phyloP scores from a whole-genome alignment of 352 stramenopile genomes.

The Nothophytophthora sp. region DNA sequence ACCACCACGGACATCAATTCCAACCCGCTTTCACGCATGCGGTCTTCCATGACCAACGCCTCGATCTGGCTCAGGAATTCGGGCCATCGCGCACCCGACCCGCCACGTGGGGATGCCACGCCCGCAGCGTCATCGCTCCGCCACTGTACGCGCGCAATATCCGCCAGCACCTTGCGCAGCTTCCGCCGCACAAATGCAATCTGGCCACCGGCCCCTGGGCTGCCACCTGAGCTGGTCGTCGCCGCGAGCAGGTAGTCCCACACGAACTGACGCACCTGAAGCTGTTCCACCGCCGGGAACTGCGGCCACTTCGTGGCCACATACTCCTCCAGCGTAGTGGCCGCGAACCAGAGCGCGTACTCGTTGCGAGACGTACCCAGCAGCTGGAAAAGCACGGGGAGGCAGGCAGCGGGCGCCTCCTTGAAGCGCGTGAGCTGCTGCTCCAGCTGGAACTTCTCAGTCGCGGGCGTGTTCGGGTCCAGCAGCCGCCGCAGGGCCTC shows the following conservation, averaged over 20 bases:
- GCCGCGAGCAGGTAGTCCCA: constrained; percentile 56
- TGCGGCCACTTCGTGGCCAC: constrained; percentile 58
- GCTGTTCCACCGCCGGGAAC: constrained; percentile 42
- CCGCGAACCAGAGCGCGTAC: constrained; percentile 80
- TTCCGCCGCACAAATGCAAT: constrained; percentile 67
- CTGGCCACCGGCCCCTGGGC: constrained; percentile 12
- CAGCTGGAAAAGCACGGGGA: constrained; percentile 71
- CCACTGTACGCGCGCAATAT: constrained; percentile 72
- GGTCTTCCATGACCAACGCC: constrained; percentile 44
- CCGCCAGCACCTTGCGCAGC: constrained; percentile 68
- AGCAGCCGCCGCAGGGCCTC: constrained; percentile 55
- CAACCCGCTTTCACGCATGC: constrained; percentile 45
- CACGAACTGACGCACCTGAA: constrained; percentile 58
- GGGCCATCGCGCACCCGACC: constrained; percentile 32
- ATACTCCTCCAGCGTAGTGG: constrained; percentile 75
- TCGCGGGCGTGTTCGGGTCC: constrained; percentile 46
- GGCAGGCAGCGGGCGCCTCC: constrained; percentile 41
- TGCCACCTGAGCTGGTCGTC: neutral
- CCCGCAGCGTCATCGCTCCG: constrained; percentile 7
- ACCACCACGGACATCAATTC: constrained; percentile 60
- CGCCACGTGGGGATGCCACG: neutral
- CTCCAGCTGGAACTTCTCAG: constrained; percentile 56
- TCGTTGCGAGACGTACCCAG: constrained; percentile 61
- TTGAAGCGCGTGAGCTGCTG: constrained; percentile 67
- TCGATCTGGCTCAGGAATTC: constrained; percentile 72